phyloP scores from a whole-genome alignment of 805 yeast species.

The Candida methanosorbosa region DNA sequence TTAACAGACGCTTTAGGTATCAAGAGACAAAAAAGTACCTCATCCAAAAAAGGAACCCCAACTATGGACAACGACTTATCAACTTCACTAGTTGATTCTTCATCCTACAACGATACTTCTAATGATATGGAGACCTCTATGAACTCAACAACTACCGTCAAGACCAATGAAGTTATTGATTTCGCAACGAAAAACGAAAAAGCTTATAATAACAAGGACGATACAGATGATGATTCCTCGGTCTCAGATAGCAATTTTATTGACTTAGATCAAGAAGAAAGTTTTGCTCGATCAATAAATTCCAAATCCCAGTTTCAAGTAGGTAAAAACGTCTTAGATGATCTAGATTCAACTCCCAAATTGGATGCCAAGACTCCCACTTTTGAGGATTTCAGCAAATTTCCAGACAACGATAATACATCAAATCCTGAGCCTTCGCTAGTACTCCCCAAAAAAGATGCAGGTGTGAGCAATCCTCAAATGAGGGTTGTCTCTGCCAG shows the following conservation, averaged over 20 bases:
- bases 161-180: background rate
- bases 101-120: background rate
- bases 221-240: conserved; percentile 4
- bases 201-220: background rate
- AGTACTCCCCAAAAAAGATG: no score
- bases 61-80: background rate
- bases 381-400: conserved; percentile 8
- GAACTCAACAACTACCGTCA: background rate
- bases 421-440: conserved; percentile 10
- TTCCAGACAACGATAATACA: conserved; percentile 6
- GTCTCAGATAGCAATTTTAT: conserved; percentile 17
- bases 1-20: conserved; percentile 9
- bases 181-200: background rate
- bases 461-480: conserved; percentile 1
- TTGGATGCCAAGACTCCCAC: conserved; percentile 5
- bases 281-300: background rate
- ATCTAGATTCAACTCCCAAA: conserved; percentile 1
- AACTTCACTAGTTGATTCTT: background rate
- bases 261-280: conserved; percentile 7
- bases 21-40: no score
- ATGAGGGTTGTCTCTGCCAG: conserved; percentile 8
- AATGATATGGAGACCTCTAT: background rate
- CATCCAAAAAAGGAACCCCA: background rate
- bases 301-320: background rate
- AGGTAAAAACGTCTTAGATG: background rate